These are phyloP conservation scores for Penicillium cosmopolitanum DNA, from an alignment of 495 filamentous ascomycete species.

Conservation along the genomic window DNA sequence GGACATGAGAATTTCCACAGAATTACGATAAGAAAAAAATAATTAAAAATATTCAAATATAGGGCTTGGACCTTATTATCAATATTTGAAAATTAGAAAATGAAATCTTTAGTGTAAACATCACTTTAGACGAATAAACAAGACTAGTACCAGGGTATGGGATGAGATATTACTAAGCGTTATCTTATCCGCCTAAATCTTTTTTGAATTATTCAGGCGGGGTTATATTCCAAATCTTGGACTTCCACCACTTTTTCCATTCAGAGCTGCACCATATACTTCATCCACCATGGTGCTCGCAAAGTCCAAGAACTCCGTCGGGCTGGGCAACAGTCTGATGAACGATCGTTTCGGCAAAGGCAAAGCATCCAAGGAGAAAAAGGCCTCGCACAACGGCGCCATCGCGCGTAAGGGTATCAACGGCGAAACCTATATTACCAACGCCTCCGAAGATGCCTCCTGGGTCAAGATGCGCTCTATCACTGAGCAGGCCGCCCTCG, in stretches of 20 bases:
- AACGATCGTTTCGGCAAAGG: conserved; percentile 92
- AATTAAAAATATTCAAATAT: not conserved
- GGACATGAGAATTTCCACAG: not conserved
- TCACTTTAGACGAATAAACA: not conserved
- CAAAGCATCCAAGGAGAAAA: conserved; percentile 72
- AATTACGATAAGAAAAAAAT: not conserved
- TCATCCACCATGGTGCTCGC: conserved; percentile 77
- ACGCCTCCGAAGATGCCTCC: conserved; percentile 47
- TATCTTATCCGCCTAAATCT: conserved; percentile 42
- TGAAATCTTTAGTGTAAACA: not conserved
- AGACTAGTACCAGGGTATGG: not conserved
- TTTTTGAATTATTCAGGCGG: conserved; percentile 38
- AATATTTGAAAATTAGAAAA: not conserved
- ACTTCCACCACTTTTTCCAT: conserved; percentile 17
- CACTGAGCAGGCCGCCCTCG: conserved; percentile 94
- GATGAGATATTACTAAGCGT: conserved; percentile 28
- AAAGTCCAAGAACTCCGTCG: conserved; percentile 94
- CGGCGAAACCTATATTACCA: conserved; percentile 54
- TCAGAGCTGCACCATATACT: conserved; percentile 9
- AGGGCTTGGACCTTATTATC: not conserved
- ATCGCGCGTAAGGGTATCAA: conserved; percentile 48
- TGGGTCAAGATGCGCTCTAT: conserved; percentile 93
- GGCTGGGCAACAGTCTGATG: conserved; percentile 91
- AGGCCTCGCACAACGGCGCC: conserved; percentile 65
- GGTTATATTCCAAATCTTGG: conserved; percentile 21